These are phyloP conservation scores for Glonium stellatum DNA, from an alignment of 495 filamentous ascomycete genomes.

Conservation along the genomic window DNA sequence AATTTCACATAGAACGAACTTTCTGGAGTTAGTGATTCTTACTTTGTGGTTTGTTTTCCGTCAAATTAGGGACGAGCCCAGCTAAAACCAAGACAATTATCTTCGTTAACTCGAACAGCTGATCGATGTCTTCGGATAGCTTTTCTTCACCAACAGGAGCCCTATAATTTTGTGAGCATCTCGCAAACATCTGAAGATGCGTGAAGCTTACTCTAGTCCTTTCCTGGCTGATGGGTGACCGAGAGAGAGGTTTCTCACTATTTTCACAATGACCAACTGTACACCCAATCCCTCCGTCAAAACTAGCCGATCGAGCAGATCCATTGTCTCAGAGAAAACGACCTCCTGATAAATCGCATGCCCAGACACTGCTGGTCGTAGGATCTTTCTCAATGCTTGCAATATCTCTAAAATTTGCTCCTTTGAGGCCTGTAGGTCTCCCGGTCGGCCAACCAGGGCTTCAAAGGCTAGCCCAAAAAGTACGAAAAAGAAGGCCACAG, in stretches of 20 bases:
- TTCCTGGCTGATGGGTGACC: conserved; percentile 81
- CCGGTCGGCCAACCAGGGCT: conserved; percentile 75
- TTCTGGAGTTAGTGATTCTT: neutral
- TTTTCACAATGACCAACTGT: conserved; percentile 88
- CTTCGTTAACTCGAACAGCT: conserved; percentile 91
- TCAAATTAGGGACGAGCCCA: conserved; percentile 77
- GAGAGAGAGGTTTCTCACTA: conserved; percentile 80
- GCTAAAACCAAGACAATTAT: conserved; percentile 91
- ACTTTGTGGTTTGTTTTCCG: conserved; percentile 53
- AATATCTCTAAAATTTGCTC: conserved; percentile 86
- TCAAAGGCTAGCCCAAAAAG: conserved; percentile 95
- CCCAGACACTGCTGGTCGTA: conserved; percentile 89
- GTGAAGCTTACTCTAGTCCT: conserved; percentile 43
- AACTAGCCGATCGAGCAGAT: conserved; percentile 85
- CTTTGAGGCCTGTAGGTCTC: conserved; percentile 61
- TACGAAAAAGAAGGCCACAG: conserved; percentile 98
- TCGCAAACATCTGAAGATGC: conserved; percentile 40
- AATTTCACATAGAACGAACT: neutral
- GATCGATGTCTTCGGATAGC: conserved; percentile 92
- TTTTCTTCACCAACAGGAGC: conserved; percentile 48
- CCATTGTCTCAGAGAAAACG: conserved; percentile 96
- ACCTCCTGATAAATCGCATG: conserved; percentile 93
- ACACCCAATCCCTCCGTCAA: conserved; percentile 83
- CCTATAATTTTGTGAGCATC: conserved; percentile 10
- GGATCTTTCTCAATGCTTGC: conserved; percentile 85